Percentiles rank a stretch among this genome's conserved stretches.
These are phyloP conservation scores for Eurotiales sp. DNA, from an alignment of 2,329 filamentous ascomycete species.

Conservation along the genomic window DNA sequence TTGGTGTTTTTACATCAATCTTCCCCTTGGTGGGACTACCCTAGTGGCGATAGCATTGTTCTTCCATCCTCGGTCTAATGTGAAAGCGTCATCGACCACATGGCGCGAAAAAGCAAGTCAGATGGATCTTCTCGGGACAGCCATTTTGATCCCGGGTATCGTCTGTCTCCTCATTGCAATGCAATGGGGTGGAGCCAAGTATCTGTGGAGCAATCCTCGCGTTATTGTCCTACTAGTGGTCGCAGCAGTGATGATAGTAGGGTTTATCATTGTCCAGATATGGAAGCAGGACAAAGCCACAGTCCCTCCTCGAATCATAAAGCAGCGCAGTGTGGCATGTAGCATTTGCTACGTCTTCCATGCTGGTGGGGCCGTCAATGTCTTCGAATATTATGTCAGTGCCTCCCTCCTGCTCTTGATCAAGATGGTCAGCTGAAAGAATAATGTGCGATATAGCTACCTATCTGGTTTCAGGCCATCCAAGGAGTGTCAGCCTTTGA, in stretches of 20 bases:
- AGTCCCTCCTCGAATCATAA: slow-evolving; percentile 43
- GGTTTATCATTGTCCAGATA: slow-evolving; percentile 34
- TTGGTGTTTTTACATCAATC: slow-evolving; percentile 60
- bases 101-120: slow-evolving; percentile 17
- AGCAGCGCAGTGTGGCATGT: slow-evolving; percentile 40
- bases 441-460: not conserved
- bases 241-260: slow-evolving; percentile 45
- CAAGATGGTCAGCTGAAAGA: not conserved
- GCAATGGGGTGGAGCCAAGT: slow-evolving; percentile 44
- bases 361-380: slow-evolving; percentile 40
- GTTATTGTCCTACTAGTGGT: slow-evolving; percentile 49
- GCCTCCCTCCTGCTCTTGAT: not conserved
- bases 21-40: slow-evolving; percentile 22
- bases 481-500: slow-evolving; percentile 29
- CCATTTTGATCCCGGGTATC: slow-evolving; percentile 44
- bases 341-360: slow-evolving; percentile 39
- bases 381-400: slow-evolving; percentile 37
- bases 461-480: slow-evolving; percentile 41
- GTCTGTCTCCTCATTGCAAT: slow-evolving; percentile 48
- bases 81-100: not conserved
- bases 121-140: slow-evolving; percentile 41
- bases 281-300: slow-evolving; percentile 39
- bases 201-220: slow-evolving; percentile 41
- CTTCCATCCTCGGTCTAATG: not conserved
- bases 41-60: not conserved